Evolutionary conservation across 148 eudicot genomes (phyloP).

Genomic region (Vaccinium darrowii): DNA sequence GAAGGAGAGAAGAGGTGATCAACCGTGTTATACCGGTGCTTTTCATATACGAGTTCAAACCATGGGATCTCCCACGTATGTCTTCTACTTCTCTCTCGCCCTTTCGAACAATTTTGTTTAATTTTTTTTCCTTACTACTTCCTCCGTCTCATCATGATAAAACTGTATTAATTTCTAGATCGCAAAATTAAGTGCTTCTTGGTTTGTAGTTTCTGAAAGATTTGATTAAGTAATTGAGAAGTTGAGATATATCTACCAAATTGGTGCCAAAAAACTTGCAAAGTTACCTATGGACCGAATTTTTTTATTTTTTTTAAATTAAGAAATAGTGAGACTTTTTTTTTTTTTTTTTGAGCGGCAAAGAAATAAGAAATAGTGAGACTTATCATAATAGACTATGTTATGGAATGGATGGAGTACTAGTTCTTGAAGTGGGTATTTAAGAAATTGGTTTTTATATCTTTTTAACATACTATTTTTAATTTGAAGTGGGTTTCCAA

Average conservation of each 20-base stretch:
- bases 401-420: background rate
- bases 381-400: too few relatives aligned
- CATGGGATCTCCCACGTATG: constrained; percentile 55
- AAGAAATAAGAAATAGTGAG: too few relatives aligned
- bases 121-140: background rate
- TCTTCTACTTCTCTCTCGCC: background rate
- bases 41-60: constrained; percentile 45
- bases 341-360: background rate
- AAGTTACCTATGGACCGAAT: too few relatives aligned
- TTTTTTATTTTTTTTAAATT: too few relatives aligned
- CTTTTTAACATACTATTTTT: background rate
- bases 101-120: background rate
- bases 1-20: constrained; percentile 23
- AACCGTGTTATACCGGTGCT: constrained; percentile 39
- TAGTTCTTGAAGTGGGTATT: background rate
- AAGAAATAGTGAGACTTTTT: too few relatives aligned
- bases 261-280: too few relatives aligned
- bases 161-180: background rate
- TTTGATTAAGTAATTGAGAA: too few relatives aligned
- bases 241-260: too few relatives aligned
- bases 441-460: background rate
- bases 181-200: too few relatives aligned
- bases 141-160: too few relatives aligned
- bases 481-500: background rate
- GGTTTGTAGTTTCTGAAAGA: too few relatives aligned